Conservation (phyloP, 306 rosid genomes). For the Vigna nakashimae region DNA sequence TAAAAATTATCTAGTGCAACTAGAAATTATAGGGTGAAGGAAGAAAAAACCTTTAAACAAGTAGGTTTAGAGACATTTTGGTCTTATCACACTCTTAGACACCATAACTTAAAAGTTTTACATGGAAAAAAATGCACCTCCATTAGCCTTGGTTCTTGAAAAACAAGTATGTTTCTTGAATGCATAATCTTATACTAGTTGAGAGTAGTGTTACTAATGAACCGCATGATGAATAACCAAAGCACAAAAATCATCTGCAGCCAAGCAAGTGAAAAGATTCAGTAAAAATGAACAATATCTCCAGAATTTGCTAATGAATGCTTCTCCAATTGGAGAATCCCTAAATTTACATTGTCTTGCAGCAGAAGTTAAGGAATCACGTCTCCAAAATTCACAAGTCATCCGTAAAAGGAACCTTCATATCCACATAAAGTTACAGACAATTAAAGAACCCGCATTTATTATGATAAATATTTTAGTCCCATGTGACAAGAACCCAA, state of each 20-base stretch:
- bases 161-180: too few relatives aligned
- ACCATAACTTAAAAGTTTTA: too few relatives aligned
- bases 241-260: slow-evolving; percentile 3
- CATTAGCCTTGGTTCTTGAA: background rate
- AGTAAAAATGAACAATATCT: background rate
- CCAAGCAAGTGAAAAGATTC: slow-evolving; percentile 1
- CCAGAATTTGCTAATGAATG: slow-evolving; percentile 12
- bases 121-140: too few relatives aligned
- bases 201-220: background rate
- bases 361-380: slow-evolving; percentile 16
- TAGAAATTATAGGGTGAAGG: too few relatives aligned
- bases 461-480: background rate
- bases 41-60: too few relatives aligned
- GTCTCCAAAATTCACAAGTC: slow-evolving; percentile 18
- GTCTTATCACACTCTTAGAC: too few relatives aligned
- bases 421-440: slow-evolving; percentile 20
- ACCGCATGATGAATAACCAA: background rate
- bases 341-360: slow-evolving; percentile 25
- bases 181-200: background rate
- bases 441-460: slow-evolving; percentile 13
- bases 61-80: too few relatives aligned
- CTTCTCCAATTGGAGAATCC: background rate
- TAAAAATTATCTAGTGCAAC: too few relatives aligned
- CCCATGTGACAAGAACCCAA: slow-evolving; percentile 16
- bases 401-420: background rate